A percentile compares a stretch with the other conserved stretches of the same genome.
phyloP scores from a whole-genome alignment of 2,329 filamentous ascomycete species.

The Colletotrichum graminicola region DNA sequence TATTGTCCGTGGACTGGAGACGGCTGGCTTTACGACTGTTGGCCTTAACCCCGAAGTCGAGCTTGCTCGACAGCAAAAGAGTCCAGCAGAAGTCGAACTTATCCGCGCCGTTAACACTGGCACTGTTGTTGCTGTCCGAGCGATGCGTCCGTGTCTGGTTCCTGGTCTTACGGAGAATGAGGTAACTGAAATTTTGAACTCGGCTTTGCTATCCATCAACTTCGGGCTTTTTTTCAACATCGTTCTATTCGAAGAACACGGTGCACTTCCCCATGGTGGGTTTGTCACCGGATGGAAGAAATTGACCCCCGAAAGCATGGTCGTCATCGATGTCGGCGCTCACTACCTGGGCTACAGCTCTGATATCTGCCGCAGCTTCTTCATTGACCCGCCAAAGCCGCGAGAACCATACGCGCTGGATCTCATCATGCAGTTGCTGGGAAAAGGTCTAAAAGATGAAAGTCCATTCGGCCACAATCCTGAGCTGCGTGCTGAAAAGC shows the following conservation, averaged over 20 bases:
- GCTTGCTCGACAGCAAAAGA: slow-evolving; percentile 70
- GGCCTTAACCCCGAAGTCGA: slow-evolving; percentile 68
- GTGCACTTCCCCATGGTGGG: slow-evolving; percentile 66
- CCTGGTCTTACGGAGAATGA: slow-evolving; percentile 69
- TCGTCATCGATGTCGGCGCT: slow-evolving; percentile 73
- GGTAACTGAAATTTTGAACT: slow-evolving; percentile 67
- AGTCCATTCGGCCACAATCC: background rate
- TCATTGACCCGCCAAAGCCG: slow-evolving; percentile 54
- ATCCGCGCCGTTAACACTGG: slow-evolving; percentile 73
- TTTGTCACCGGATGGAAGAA: slow-evolving; percentile 64
- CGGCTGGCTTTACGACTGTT: slow-evolving; percentile 66
- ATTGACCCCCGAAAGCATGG: slow-evolving; percentile 66
- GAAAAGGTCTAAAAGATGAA: background rate
- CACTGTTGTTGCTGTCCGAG: slow-evolving; percentile 70
- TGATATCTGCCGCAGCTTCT: slow-evolving; percentile 74
- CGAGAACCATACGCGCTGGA: background rate
- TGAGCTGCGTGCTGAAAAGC: slow-evolving; percentile 60
- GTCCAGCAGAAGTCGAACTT: slow-evolving; percentile 66
- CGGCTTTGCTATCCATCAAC: slow-evolving; percentile 65
- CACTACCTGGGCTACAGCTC: slow-evolving; percentile 73
- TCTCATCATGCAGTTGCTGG: background rate
- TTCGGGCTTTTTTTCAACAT: slow-evolving; percentile 73
- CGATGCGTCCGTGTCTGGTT: slow-evolving; percentile 68
- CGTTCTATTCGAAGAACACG: slow-evolving; percentile 70
- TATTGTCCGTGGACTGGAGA: slow-evolving; percentile 67